Base-by-base conservation (phyloP, 345 rosid genomes). In the Combretum micranthum region DNA sequence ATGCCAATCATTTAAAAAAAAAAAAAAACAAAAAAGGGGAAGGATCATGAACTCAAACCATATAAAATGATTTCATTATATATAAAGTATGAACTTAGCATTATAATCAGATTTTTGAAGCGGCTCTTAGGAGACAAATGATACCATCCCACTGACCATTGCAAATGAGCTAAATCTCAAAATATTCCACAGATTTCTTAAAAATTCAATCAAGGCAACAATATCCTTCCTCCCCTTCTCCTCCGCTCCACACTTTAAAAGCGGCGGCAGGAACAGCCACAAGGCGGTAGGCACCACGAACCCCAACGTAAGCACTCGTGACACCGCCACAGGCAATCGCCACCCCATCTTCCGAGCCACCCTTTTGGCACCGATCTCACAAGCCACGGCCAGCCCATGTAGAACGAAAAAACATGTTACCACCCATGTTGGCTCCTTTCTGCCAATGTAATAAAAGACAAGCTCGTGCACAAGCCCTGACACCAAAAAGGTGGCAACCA, bases 381-480 rank as follows among this genome's bases (percentile, higher is more conserved):
- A 20, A 0, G 20, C 63, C 43, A 59, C 9, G 14, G 58, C 63
- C 12, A 43, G 57, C 13, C 78, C 69, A 0, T 63, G 78, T 15
- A 74, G 47, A 43, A 74, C 20, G 50, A 74, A 66, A 63, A 74
- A 69, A 46, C 53, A 26, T 53, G 45, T 66, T 15, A 69, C 39
- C 49, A 54, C 75, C 75, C 78, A 66, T 21, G 49, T 39, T 13
- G 73, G 63, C 15, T 11, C 10, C 52, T 20, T 61, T 43, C 73
- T 42, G 8, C 70, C 68, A 4, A 57, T 9, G 67, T 69, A 37
- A 57, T 48, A 69, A 44, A 61, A 55, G 1, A 61, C 45, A 17
- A 69, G 48, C 61, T 69, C 65, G 62, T 73, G 77, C 77, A 73
- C 62, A 48, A 69, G 15, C 4, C 39, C 73, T 0, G 68, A 73